phyloP scores from a whole-genome alignment of 768 basidiomycete genomes.

The Trichaptum fuscoviolaceum region DNA sequence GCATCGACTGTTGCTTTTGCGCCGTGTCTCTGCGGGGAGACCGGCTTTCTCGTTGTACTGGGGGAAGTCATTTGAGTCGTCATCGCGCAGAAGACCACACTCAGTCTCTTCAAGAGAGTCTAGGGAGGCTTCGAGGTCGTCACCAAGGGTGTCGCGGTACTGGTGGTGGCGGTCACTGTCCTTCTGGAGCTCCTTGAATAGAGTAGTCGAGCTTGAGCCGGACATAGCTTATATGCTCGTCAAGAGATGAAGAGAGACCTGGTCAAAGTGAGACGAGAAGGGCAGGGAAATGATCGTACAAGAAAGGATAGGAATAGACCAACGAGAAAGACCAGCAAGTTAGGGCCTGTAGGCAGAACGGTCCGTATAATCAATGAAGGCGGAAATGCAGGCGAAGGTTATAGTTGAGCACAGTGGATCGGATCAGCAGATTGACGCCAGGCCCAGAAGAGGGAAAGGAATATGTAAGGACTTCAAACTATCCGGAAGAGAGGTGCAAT shows the following conservation, averaged over 20 bases:
- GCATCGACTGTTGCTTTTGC: background rate
- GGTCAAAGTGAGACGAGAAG: background rate
- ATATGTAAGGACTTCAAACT: background rate
- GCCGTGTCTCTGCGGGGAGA: background rate
- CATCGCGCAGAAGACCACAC: background rate
- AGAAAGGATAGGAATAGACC: background rate
- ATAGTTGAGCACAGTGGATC: background rate
- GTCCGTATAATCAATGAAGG: background rate
- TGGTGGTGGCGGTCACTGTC: background rate
- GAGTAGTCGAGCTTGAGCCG: background rate
- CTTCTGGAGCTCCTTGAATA: background rate
- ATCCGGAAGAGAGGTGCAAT: background rate
- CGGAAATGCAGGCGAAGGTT: background rate
- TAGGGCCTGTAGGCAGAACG: background rate
- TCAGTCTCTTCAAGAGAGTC: background rate
- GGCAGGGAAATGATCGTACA: background rate
- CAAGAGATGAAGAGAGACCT: background rate
- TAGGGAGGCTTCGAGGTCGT: background rate
- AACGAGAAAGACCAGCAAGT: too few relatives aligned
- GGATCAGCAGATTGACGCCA: background rate
- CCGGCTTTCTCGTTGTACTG: background rate
- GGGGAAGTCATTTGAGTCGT: too few relatives aligned
- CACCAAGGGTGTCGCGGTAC: background rate
- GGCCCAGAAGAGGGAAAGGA: background rate
- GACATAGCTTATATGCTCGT: background rate